These are phyloP conservation scores for Pyrus communis DNA, from an alignment of 306 rosid genomes.

Conservation along the genomic window DNA sequence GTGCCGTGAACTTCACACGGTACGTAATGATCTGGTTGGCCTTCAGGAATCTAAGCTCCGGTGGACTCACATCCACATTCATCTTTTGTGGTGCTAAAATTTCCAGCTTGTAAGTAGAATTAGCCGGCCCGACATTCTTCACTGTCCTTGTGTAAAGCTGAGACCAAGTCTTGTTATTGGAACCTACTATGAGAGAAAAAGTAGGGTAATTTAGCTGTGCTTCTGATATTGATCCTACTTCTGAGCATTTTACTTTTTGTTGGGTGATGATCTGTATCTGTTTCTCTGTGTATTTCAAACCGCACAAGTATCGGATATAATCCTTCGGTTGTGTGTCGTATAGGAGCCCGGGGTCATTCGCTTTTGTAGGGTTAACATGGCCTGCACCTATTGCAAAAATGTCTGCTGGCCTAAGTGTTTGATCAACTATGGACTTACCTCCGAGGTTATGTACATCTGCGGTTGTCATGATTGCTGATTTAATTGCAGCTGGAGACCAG, in stretches of 20 bases:
- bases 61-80: constrained; percentile 14
- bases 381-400: constrained; percentile 47
- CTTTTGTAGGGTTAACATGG: constrained; percentile 46
- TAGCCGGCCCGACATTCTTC: constrained; percentile 43
- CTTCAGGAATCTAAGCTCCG: constrained; percentile 22
- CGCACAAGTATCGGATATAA: constrained; percentile 48
- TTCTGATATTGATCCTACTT: constrained; percentile 21
- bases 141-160: constrained; percentile 34
- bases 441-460: not conserved
- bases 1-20: constrained; percentile 18
- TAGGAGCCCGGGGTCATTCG: constrained; percentile 48
- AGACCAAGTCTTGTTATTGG: constrained; percentile 1
- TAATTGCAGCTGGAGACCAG: constrained; percentile 55
- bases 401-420: constrained; percentile 13
- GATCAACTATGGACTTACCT: constrained; percentile 1
- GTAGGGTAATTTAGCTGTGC: constrained; percentile 49
- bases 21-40: constrained; percentile 29
- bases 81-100: constrained; percentile 22
- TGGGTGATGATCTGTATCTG: constrained; percentile 27
- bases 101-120: constrained; percentile 21
- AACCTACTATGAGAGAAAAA: constrained; percentile 20
- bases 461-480: constrained; percentile 29
- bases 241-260: constrained; percentile 17
- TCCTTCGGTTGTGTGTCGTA: constrained; percentile 35
- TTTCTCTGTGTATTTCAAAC: constrained; percentile 38